A percentile compares a stretch with the other conserved stretches of the same genome.
phyloP scores from a whole-genome alignment of 768 basidiomycete genomes.

The Termitomyces sp. region DNA sequence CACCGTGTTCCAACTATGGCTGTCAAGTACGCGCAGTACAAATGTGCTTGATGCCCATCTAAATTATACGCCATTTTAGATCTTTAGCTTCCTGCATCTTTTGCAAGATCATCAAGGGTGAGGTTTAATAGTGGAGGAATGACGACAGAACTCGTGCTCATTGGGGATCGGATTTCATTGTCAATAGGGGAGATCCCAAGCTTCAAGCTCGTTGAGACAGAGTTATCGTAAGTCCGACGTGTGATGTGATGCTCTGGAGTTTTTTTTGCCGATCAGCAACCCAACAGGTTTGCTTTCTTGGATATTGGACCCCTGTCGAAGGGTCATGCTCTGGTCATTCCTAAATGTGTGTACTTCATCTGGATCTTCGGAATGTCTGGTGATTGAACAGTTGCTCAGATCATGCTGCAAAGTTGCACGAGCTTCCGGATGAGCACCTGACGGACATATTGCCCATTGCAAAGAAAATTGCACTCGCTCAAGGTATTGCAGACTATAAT shows the following conservation, averaged over 20 bases:
- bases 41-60: neutral
- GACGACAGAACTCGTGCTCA: neutral
- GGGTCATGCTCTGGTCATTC: conserved; percentile 89
- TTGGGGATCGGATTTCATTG: neutral
- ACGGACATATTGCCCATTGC: conserved; percentile 71
- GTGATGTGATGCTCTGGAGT: neutral
- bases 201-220: conserved; percentile 78
- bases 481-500: conserved; percentile 78
- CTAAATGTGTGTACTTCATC: conserved; percentile 61
- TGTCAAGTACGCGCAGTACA: conserved; percentile 24
- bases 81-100: conserved; percentile 72
- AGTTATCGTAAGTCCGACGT: conserved; percentile 46
- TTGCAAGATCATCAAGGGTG: conserved; percentile 93
- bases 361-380: neutral
- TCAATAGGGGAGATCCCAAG: conserved; percentile 83
- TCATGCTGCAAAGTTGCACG: conserved; percentile 81
- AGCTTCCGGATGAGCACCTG: conserved; percentile 84
- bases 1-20: conserved; percentile 21
- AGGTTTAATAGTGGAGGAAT: conserved; percentile 2
- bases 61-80: conserved; percentile 24
- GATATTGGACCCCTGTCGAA: conserved; percentile 88
- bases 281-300: conserved; percentile 73
- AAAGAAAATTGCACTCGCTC: conserved; percentile 82
- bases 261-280: neutral
- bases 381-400: conserved; percentile 36